Base-by-base conservation (phyloP, 176 grass and related monocot genomes). In the Oryza meridionalis region DNA sequence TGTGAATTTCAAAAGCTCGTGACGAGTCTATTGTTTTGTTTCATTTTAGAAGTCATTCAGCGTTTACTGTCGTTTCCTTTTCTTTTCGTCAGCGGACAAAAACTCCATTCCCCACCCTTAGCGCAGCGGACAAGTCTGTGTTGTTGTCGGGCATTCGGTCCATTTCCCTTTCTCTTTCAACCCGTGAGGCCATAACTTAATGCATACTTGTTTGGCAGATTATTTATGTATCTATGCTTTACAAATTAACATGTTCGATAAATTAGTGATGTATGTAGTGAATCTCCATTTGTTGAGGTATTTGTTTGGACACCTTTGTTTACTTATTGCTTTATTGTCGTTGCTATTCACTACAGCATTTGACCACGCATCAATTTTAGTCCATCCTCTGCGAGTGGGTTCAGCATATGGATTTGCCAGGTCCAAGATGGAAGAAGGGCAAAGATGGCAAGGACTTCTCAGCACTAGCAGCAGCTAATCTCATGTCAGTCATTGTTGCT, bases 401-500 rank as follows among this genome's bases (percentile, higher is more conserved):
- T 12, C 69, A 68, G 77, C 46, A 14, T 31, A 83, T 77, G 79
- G 75, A 73, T 32, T 22, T 80, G 50, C 5, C 50, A 5, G 63
- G 85, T 51, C 82, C 85, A 0, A 82, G 88, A 63, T 90, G 88
- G 88, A 92, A 92, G 84, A 89, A 81, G 19, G 88, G 71, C 62
- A 89, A 84, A 32, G 78, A 90, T 0, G 86, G 87, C 80, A 93
- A 91, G 70, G 70, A 69, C 44, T 91, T 84, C 6, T 33, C 76
- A 16, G 37, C 87, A 25, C 67, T 85, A n/a, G 88, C 88, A 38
- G 67, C 76, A 11, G 64, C 64, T 7, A 83, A 84, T 14, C 87
- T 89, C 24, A 94, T 97, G 84, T 94, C 89, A 8, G 37, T 29
- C 32, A 84, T 94, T 32, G 29, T 91, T 7, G 27, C 83, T 11